These are phyloP conservation scores for Microglena sp. DNA, from an alignment of 139 green algal genomes.

Conservation along the genomic window DNA sequence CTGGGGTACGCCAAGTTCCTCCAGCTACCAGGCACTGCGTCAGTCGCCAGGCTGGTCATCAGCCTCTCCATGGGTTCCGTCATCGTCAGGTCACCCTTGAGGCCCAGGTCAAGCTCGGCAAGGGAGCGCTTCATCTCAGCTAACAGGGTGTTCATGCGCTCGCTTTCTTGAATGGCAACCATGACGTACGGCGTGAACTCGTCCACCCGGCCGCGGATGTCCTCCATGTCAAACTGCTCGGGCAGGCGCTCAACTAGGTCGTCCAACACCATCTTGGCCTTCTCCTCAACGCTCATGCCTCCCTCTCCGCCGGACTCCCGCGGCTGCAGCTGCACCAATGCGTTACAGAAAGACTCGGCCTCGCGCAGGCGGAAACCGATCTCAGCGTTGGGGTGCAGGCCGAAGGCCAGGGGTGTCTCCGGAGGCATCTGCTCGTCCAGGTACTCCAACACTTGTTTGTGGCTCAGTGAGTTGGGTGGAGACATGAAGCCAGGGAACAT, in stretches of 20 bases:
- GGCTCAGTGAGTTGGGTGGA: conserved; percentile 51
- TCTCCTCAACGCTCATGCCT: conserved; percentile 64
- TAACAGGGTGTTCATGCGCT: conserved; percentile 84
- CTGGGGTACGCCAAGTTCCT: conserved; percentile 67
- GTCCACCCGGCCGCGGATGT: conserved; percentile 68
- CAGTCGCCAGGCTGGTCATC: conserved; percentile 57
- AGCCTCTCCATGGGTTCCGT: conserved; percentile 78
- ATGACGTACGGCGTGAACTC: conserved; percentile 79
- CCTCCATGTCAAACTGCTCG: conserved; percentile 47
- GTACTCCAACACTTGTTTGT: conserved; percentile 71
- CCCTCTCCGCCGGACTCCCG: conserved; percentile 52
- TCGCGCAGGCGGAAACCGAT: conserved; percentile 85
- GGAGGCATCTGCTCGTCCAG: conserved; percentile 68
- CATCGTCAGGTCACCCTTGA: conserved; percentile 89
- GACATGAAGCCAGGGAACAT: conserved; percentile 67
- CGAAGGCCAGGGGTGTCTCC: conserved; percentile 75
- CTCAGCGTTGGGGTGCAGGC: conserved; percentile 87
- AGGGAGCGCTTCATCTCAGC: conserved; percentile 67
- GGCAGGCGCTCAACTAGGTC: conserved; percentile 12
- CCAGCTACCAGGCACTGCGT: conserved; percentile 66
- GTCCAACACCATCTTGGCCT: conserved; percentile 78
- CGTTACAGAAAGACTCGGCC: conserved; percentile 67
- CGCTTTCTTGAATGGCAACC: conserved; percentile 82
- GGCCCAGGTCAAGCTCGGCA: conserved; percentile 82
- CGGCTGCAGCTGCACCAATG: conserved; percentile 61